Conservation (phyloP, 2,329 filamentous ascomycete genomes). For the Xenoacremonium recifei region DNA sequence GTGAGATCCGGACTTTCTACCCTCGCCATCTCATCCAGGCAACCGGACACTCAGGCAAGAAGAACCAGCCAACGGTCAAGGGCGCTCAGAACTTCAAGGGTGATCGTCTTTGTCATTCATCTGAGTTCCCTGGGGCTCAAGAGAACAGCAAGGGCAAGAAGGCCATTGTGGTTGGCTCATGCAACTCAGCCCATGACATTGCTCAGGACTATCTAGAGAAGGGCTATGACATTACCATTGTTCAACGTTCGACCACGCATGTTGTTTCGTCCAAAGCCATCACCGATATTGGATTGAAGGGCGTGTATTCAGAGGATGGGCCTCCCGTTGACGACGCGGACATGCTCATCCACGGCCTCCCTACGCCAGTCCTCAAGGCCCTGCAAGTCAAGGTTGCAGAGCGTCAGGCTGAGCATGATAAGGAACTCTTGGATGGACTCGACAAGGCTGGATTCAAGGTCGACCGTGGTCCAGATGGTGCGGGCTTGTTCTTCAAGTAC, state of each 20-base stretch:
- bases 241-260: slow-evolving; percentile 51
- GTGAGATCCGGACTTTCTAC: slow-evolving; percentile 42
- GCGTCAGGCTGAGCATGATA: slow-evolving; percentile 39
- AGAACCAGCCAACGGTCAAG: slow-evolving; percentile 5
- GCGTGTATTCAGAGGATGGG: slow-evolving; percentile 31
- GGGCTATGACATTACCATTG: slow-evolving; percentile 47
- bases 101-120: slow-evolving; percentile 58
- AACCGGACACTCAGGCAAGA: slow-evolving; percentile 7
- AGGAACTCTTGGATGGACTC: slow-evolving; percentile 39
- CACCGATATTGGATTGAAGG: slow-evolving; percentile 41
- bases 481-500: slow-evolving; percentile 43
- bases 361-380: slow-evolving; percentile 32
- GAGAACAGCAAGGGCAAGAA: slow-evolving; percentile 32
- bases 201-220: slow-evolving; percentile 48
- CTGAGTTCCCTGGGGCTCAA: slow-evolving; percentile 11
- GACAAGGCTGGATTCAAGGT: slow-evolving; percentile 53
- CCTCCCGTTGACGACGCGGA: slow-evolving; percentile 51
- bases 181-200: slow-evolving; percentile 50
- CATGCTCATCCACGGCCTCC: slow-evolving; percentile 30
- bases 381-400: slow-evolving; percentile 41
- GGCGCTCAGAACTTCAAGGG: slow-evolving; percentile 16
- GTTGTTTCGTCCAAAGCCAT: slow-evolving; percentile 41
- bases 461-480: slow-evolving; percentile 51
- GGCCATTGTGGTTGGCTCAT: slow-evolving; percentile 47
- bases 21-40: slow-evolving; percentile 9